phyloP scores from a whole-genome alignment of 2,329 filamentous ascomycete species.

The Ophiostoma pallidulum region DNA sequence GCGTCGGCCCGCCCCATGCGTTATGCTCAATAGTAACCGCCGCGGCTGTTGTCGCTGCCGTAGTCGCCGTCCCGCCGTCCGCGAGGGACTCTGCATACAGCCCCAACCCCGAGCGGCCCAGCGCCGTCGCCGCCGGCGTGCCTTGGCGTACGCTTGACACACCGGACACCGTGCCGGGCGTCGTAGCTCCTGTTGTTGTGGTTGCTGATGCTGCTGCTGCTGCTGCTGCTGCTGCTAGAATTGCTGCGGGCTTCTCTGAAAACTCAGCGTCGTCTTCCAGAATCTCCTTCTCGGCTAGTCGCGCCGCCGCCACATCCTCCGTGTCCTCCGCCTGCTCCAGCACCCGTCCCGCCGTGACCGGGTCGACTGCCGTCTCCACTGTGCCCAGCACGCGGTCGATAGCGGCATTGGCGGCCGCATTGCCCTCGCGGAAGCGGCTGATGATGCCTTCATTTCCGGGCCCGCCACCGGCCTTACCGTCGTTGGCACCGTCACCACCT shows the following conservation, averaged over 20 bases:
- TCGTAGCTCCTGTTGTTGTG: conserved; percentile 34
- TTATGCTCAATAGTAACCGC: conserved; percentile 45
- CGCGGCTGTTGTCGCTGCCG: conserved; percentile 18
- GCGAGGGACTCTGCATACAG: conserved; percentile 30
- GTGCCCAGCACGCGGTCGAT: conserved; percentile 77
- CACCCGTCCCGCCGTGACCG: conserved; percentile 55
- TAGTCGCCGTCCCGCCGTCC: background rate
- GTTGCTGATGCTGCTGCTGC: conserved; percentile 38
- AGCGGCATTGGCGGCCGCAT: conserved; percentile 67
- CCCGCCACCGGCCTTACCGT: too few species aligned
- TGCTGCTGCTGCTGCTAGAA: conserved; percentile 34
- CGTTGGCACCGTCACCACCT: conserved; percentile 15
- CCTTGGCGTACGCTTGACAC: conserved; percentile 42
- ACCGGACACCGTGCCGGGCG: conserved; percentile 32
- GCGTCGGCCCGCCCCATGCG: conserved; percentile 48
- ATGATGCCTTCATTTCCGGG: too few species aligned
- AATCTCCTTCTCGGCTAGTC: conserved; percentile 80
- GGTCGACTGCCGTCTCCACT: conserved; percentile 46
- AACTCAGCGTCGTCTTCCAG: conserved; percentile 82
- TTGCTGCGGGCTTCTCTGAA: conserved; percentile 46
- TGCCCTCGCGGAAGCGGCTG: conserved; percentile 41
- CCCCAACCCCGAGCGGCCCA: conserved; percentile 28
- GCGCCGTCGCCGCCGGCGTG: conserved; percentile 31
- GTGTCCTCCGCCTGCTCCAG: conserved; percentile 86
- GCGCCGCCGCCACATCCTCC: conserved; percentile 83